Percentiles rank a stretch among this genome's conserved stretches.
phyloP scores from a whole-genome alignment of 176 grass and related monocot genomes.

The Eleusine indica region DNA sequence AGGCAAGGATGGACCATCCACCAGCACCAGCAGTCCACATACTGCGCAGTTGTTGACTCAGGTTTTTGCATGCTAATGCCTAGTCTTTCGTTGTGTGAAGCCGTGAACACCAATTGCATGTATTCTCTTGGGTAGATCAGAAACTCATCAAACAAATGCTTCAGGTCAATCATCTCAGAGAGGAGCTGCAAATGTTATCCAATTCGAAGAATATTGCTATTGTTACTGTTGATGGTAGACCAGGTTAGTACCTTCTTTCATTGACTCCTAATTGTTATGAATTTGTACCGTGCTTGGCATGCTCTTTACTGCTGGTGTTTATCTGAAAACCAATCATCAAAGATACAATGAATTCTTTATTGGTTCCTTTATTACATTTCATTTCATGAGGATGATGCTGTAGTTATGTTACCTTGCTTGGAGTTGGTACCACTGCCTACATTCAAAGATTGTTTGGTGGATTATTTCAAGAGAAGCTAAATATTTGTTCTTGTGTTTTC shows the following conservation, averaged over 20 bases:
- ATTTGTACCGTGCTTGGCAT: not conserved
- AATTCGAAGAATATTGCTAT: constrained; percentile 48
- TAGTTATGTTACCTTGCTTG: not conserved
- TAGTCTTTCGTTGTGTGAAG: not conserved
- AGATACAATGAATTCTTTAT: not conserved
- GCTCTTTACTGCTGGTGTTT: not conserved
- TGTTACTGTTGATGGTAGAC: constrained; percentile 48
- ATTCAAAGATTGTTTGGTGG: not conserved
- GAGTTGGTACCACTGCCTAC: not conserved
- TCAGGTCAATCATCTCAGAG: constrained; percentile 65
- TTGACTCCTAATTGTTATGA: not conserved
- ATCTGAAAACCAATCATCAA: not conserved
- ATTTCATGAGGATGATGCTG: not conserved
- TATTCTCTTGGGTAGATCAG: not conserved
- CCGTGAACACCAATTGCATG: not conserved
- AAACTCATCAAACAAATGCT: not conserved
- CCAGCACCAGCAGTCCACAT: constrained; percentile 23
- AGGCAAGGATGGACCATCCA: constrained; percentile 36
- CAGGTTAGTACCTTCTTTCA: constrained; percentile 46
- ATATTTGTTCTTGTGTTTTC: not conserved
- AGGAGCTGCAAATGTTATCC: constrained; percentile 55
- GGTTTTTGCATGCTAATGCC: constrained; percentile 9
- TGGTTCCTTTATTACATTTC: not conserved
- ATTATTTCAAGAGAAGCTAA: not conserved
- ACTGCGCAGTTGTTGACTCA: constrained; percentile 47